phyloP scores from a whole-genome alignment of 257 asterid genomes.

The Solanum rostratum region DNA sequence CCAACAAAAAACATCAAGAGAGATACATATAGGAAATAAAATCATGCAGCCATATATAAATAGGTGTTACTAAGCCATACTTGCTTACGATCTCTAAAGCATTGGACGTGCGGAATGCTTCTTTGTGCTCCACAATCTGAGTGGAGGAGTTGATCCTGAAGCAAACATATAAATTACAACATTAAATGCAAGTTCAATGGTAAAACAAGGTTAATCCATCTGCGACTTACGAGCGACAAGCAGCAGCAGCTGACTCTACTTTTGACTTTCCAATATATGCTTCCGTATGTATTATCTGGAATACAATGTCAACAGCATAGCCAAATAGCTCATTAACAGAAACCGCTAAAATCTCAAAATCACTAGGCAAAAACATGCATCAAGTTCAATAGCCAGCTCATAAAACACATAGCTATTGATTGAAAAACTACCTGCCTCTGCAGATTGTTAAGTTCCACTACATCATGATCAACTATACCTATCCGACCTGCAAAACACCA shows the following conservation, averaged over 20 bases:
- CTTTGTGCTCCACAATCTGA: constrained; percentile 74
- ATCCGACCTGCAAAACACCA: constrained; percentile 51
- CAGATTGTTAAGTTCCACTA: constrained; percentile 91
- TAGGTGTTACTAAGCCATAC: constrained; percentile 27
- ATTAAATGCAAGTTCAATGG: background rate
- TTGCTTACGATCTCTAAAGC: constrained; percentile 70
- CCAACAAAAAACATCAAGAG: background rate
- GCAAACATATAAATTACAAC: constrained; percentile 1
- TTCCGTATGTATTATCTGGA: constrained; percentile 89
- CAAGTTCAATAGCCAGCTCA: background rate
- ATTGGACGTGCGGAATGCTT: constrained; percentile 72
- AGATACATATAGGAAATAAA: background rate
- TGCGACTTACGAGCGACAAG: constrained; percentile 74
- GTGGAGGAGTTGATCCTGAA: constrained; percentile 75
- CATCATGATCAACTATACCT: constrained; percentile 96
- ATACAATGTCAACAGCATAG: background rate
- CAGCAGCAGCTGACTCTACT: constrained; percentile 98
- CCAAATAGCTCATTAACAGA: background rate
- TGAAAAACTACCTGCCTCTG: constrained; percentile 65
- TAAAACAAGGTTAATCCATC: background rate
- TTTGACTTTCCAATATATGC: constrained; percentile 83
- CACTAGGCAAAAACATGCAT: background rate
- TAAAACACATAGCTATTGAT: background rate
- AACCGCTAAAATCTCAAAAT: background rate
- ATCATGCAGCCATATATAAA: background rate